Base-by-base conservation (phyloP, 108 stramenopile species). In the Nitzschia sp. region DNA sequence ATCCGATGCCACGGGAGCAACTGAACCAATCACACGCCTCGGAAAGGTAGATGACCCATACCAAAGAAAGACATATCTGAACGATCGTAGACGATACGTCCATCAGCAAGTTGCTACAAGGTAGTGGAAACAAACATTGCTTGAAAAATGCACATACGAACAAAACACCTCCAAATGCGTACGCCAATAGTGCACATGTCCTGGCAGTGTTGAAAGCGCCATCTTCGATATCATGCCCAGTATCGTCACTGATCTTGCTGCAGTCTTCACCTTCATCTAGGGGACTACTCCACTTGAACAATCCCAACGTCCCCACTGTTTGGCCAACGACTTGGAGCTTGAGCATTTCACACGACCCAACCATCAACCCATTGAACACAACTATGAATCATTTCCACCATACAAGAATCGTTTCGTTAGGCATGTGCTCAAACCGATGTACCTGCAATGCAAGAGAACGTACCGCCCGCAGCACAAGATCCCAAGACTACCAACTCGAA, bases 121-220 rank as follows among this genome's bases (percentile, higher is more conserved):
- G 74, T 8, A 75, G 46, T 20, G 74, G 74, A 24, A 48, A 64
- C 9, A 75, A 62, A 17, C 67, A 75, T 48, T 75, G 74, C 19
- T 75, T 68, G 74, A 75, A 75, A 34, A 75, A 64, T n/a, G 11
- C 53, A 15, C 63, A 64, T 34, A 70, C 24, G 12, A 56, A 40
- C 69, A 75, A 26, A 25, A 75, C n/a, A 53, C 41, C 29, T n/a
- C 74, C 74, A 44, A 75, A 46, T 19, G 26, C 41, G 3, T 63
- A 29, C 8, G 53, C 74, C 40, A 70, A 44, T 17, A 70, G 48
- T 20, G 41, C 24, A 21, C 53, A 41, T 11, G 26, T 20, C 43
- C 53, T 53, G 22, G 66, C 66, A 10, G 39, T 41, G 3, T 41
- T 37, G 10, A 37, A 67, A 20, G 53, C 41, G 20, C 9, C 41